Conservation (phyloP, 2,329 filamentous ascomycete species). For the Westerdykella ornata region DNA sequence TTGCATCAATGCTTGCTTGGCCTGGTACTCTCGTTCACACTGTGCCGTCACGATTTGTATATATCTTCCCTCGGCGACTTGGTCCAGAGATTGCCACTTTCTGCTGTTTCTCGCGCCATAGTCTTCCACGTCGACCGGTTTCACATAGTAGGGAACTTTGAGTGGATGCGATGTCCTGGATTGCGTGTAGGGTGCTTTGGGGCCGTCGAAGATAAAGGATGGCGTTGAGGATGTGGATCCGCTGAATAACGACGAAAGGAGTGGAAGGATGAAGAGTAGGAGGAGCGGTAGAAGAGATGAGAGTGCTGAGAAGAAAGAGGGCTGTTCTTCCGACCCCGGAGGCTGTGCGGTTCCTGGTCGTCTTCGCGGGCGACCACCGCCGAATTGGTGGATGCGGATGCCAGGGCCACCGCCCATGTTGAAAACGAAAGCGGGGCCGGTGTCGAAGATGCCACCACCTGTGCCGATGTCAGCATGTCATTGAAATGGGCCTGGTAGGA, state of each 20-base stretch:
- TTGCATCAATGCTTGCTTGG: slow-evolving; percentile 61
- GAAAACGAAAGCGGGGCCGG: slow-evolving; percentile 85
- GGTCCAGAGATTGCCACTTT: slow-evolving; percentile 63
- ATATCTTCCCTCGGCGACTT: slow-evolving; percentile 66
- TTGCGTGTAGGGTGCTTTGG: slow-evolving; percentile 64
- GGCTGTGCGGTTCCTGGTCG: slow-evolving; percentile 58
- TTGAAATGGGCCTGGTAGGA: neutral
- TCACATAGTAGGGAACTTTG: slow-evolving; percentile 76
- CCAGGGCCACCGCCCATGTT: slow-evolving; percentile 89
- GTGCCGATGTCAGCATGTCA: slow-evolving; percentile 8
- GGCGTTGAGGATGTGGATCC: slow-evolving; percentile 52
- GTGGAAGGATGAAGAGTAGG: slow-evolving; percentile 71
- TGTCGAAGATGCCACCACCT: slow-evolving; percentile 59
- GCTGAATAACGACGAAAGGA: slow-evolving; percentile 71
- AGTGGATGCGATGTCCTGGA: slow-evolving; percentile 64
- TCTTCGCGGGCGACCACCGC: slow-evolving; percentile 67
- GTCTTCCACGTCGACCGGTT: slow-evolving; percentile 67
- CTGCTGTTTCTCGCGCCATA: slow-evolving; percentile 56
- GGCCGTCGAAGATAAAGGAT: slow-evolving; percentile 66
- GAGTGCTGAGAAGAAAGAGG: slow-evolving; percentile 50
- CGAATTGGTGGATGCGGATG: slow-evolving; percentile 92
- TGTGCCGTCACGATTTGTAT: slow-evolving; percentile 59
- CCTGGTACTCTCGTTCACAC: slow-evolving; percentile 67
- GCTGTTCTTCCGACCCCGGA: slow-evolving; percentile 45
- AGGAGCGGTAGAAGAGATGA: slow-evolving; percentile 79